These are phyloP conservation scores for Cyclotella baltica DNA, from an alignment of 108 stramenopile species.

Conservation along the genomic window DNA sequence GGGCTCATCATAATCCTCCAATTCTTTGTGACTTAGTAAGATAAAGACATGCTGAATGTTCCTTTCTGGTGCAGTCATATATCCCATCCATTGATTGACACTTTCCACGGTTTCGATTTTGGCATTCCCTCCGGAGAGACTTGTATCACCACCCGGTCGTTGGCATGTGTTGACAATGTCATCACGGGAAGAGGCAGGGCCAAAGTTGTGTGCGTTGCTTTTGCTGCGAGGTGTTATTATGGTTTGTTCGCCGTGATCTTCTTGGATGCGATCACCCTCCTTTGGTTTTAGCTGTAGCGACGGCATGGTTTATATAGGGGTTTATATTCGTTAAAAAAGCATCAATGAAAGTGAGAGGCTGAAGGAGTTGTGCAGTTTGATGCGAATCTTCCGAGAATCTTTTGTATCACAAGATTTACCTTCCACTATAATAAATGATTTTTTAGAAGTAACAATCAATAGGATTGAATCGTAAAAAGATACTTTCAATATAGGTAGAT, in stretches of 20 bases:
- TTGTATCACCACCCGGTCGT: constrained; percentile 53
- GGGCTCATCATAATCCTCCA: constrained; percentile 47
- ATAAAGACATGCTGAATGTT: constrained; percentile 44
- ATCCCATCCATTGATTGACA: constrained; percentile 51
- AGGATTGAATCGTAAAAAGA: too few species aligned
- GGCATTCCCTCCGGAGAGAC: constrained; percentile 8
- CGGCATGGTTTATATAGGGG: too few species aligned
- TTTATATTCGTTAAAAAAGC: not conserved
- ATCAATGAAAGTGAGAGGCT: not conserved
- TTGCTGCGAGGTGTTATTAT: constrained; percentile 5
- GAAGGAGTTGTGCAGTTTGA: too few species aligned
- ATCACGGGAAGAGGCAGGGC: constrained; percentile 26
- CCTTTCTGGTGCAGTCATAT: constrained; percentile 34
- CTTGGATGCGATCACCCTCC: constrained; percentile 10
- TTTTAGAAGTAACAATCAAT: too few species aligned
- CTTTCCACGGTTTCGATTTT: constrained; percentile 28
- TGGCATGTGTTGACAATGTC: constrained; percentile 20
- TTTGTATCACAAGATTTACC: not conserved
- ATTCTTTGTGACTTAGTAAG: constrained; percentile 38
- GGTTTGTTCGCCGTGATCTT: constrained; percentile 15
- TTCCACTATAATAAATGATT: too few species aligned
- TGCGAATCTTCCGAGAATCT: too few species aligned
- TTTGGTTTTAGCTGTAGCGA: not conserved
- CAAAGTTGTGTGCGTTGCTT: constrained; percentile 18
- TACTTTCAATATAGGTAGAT: too few species aligned